phyloP scores from a whole-genome alignment of 768 basidiomycete genomes.

The Leccinum variicolor region DNA sequence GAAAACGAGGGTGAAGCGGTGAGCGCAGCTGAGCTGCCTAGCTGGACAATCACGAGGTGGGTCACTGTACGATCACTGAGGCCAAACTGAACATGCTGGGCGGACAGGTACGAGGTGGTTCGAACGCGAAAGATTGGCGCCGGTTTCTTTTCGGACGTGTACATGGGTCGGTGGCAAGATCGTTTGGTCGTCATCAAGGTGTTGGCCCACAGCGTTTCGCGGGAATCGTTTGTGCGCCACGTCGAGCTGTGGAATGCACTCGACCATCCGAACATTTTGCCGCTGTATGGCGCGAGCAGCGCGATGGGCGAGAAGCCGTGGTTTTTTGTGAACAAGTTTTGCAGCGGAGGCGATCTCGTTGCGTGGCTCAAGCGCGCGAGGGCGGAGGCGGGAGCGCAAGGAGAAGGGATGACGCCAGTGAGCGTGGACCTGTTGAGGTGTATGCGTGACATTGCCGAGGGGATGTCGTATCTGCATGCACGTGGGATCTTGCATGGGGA shows the following conservation, averaged over 20 bases:
- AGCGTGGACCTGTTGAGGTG: constrained; percentile 48
- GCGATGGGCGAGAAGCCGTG: constrained; percentile 66
- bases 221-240: constrained; percentile 64
- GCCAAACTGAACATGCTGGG: neutral
- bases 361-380: constrained; percentile 46
- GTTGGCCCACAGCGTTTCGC: constrained; percentile 56
- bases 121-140: constrained; percentile 64
- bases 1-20: neutral
- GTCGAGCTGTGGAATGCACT: constrained; percentile 71
- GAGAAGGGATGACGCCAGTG: neutral
- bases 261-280: constrained; percentile 65
- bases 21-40: constrained; percentile 41
- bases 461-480: constrained; percentile 78
- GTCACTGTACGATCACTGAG: constrained; percentile 1
- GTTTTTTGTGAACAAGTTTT: constrained; percentile 78
- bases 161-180: constrained; percentile 69
- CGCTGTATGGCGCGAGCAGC: constrained; percentile 76
- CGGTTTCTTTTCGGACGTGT: constrained; percentile 78
- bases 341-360: constrained; percentile 60
- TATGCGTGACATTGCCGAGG: constrained; percentile 72
- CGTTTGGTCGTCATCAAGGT: constrained; percentile 71
- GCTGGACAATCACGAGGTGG: constrained; percentile 74
- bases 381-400: neutral
- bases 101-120: constrained; percentile 65
- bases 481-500: constrained; percentile 74